phyloP scores from a whole-genome alignment of 768 basidiomycete genomes.

The Ramaria rubella region DNA sequence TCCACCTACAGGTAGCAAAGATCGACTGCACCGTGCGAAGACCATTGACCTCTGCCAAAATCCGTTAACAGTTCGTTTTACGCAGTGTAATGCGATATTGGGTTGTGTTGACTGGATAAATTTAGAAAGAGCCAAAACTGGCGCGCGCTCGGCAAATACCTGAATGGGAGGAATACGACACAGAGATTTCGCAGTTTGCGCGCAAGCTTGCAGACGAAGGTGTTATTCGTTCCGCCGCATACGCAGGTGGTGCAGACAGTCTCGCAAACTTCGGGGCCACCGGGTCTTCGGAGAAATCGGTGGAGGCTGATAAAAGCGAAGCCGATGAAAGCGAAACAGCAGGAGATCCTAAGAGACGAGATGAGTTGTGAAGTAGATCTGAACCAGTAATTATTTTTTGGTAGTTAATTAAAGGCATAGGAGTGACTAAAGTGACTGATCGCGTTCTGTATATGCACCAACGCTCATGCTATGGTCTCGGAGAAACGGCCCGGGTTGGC shows the following conservation, averaged over 20 bases:
- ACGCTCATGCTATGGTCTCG: too few species aligned
- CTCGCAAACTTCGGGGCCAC: conserved; percentile 44
- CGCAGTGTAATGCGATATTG: background rate
- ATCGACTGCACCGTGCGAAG: conserved; percentile 70
- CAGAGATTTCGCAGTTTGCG: conserved; percentile 81
- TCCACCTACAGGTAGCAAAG: conserved; percentile 59
- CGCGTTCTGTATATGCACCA: background rate
- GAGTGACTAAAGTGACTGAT: background rate
- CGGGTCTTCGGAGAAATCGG: background rate
- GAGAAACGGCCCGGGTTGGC: too few species aligned
- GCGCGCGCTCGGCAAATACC: conserved; percentile 90
- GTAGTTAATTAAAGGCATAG: background rate
- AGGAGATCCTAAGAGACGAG: background rate
- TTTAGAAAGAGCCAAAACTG: conserved; percentile 93
- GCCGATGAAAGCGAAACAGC: background rate
- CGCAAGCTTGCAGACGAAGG: conserved; percentile 64
- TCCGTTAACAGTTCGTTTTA: conserved; percentile 69
- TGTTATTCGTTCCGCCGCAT: conserved; percentile 58
- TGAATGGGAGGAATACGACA: conserved; percentile 94
- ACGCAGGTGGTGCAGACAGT: conserved; percentile 61
- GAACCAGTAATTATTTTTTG: background rate
- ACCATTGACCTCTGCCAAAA: conserved; percentile 97
- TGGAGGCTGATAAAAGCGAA: background rate
- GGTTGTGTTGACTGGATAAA: background rate
- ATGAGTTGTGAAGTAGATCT: background rate